A percentile compares a stretch with the other conserved stretches of the same genome.
These are phyloP conservation scores for Monosporascus sp. DNA, from an alignment of 2,329 filamentous ascomycete species.

Conservation along the genomic window DNA sequence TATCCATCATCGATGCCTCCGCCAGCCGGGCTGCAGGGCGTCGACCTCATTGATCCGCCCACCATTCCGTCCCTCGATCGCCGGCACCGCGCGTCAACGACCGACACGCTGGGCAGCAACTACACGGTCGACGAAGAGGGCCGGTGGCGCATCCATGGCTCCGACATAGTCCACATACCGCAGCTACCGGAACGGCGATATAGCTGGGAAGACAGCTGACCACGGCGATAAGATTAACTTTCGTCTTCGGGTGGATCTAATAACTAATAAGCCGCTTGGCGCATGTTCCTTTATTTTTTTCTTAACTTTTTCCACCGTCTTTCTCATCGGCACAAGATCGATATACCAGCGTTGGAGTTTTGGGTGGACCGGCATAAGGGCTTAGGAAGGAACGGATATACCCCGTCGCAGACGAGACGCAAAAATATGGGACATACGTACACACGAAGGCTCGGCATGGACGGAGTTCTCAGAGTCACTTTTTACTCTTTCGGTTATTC, in stretches of 20 bases:
- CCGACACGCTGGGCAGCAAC: conserved; percentile 51
- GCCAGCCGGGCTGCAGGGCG: conserved; percentile 21
- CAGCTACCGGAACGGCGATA: conserved; percentile 27
- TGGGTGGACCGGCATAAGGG: not conserved
- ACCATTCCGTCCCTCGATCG: conserved; percentile 20
- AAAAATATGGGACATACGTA: not conserved
- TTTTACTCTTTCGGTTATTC: not conserved
- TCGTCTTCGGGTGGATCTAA: too few species aligned
- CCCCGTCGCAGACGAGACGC: not conserved
- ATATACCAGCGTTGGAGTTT: conserved; percentile 21
- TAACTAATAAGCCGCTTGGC: not conserved
- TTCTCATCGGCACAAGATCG: conserved; percentile 1
- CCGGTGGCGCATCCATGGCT: conserved; percentile 25
- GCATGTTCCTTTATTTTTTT: not conserved
- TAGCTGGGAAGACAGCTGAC: conserved; percentile 24
- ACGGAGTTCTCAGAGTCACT: too few species aligned
- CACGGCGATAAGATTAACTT: too few species aligned
- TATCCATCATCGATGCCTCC: conserved; percentile 22
- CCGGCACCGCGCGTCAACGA: conserved; percentile 22
- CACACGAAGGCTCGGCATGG: not conserved
- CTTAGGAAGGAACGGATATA: not conserved
- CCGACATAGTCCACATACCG: conserved; percentile 27
- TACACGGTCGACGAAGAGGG: conserved; percentile 51
- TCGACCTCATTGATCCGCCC: conserved; percentile 19
- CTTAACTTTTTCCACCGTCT: not conserved